phyloP scores from a whole-genome alignment of 108 stramenopile species.

The Epipyxis sp. region DNA sequence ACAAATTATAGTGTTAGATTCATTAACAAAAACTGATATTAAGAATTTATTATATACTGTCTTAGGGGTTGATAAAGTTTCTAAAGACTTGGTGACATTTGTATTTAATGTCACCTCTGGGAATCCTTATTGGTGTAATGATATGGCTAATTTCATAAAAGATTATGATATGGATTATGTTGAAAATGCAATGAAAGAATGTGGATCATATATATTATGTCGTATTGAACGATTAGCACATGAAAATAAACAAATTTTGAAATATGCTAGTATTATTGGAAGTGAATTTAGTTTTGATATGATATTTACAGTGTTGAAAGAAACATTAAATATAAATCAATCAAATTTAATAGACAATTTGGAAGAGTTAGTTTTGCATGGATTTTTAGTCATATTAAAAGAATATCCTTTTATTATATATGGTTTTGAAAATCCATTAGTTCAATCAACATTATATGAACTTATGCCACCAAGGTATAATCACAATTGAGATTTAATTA shows the following conservation, averaged over 20 bases:
- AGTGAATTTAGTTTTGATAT: background rate
- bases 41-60: background rate
- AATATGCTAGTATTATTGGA: slow-evolving; percentile 3
- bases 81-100: background rate
- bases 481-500: no score
- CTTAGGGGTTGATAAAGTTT: background rate
- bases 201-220: background rate
- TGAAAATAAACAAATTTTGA: background rate
- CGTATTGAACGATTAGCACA: background rate
- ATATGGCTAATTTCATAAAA: background rate
- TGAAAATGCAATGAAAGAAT: background rate
- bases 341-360: no score
- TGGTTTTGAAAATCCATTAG: background rate
- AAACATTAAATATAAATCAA: no score
- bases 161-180: background rate
- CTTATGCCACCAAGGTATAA: background rate
- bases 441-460: background rate
- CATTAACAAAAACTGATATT: background rate
- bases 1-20: no score
- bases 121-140: slow-evolving; percentile 12
- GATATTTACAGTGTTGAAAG: no score
- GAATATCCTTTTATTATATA: background rate
- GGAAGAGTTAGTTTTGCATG: background rate
- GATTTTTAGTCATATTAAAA: background rate
- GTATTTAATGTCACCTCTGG: background rate